Percentiles rank a stretch among this genome's conserved stretches.
Evolutionary conservation across 1,139 yeast species (phyloP).

Genomic region (Diutina sp.): DNA sequence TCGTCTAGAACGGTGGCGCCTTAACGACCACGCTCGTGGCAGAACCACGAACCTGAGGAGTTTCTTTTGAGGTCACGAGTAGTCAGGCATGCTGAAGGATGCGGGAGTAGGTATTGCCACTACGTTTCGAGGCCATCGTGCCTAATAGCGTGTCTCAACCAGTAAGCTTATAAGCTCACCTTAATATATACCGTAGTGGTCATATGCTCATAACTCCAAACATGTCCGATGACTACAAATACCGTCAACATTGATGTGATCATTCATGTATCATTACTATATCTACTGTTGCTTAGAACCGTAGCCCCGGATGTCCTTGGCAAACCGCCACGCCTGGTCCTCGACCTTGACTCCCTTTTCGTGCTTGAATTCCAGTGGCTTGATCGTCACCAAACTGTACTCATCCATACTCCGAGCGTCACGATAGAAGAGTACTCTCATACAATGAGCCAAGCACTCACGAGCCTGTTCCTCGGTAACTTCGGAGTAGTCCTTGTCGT

Average conservation of each 20-base stretch:
- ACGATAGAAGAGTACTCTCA: slow-evolving; percentile 92
- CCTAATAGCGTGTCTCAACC: not conserved
- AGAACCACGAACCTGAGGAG: too few species aligned
- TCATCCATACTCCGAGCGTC: slow-evolving; percentile 91
- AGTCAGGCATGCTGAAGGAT: not conserved
- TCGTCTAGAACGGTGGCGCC: not conserved
- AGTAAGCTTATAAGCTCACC: not conserved
- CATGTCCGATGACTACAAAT: not conserved
- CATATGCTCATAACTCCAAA: not conserved
- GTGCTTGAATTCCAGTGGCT: slow-evolving; percentile 32
- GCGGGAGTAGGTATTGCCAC: not conserved
- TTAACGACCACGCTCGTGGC: too few species aligned
- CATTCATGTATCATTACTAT: not conserved
- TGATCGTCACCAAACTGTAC: slow-evolving; percentile 72
- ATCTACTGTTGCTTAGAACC: slow-evolving; percentile 42
- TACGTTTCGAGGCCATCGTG: not conserved
- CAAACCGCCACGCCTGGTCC: slow-evolving; percentile 87
- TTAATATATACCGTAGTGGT: not conserved
- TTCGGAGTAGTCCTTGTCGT: slow-evolving; percentile 60
- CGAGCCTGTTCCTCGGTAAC: slow-evolving; percentile 68
- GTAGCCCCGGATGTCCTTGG: slow-evolving; percentile 78
- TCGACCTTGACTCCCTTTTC: slow-evolving; percentile 56
- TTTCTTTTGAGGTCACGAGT: not conserved
- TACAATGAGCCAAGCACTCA: slow-evolving; percentile 63
- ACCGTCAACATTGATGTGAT: not conserved